Evolutionary conservation across 257 asterid genomes (phyloP).

Genomic region (Coffea eugenioides): DNA sequence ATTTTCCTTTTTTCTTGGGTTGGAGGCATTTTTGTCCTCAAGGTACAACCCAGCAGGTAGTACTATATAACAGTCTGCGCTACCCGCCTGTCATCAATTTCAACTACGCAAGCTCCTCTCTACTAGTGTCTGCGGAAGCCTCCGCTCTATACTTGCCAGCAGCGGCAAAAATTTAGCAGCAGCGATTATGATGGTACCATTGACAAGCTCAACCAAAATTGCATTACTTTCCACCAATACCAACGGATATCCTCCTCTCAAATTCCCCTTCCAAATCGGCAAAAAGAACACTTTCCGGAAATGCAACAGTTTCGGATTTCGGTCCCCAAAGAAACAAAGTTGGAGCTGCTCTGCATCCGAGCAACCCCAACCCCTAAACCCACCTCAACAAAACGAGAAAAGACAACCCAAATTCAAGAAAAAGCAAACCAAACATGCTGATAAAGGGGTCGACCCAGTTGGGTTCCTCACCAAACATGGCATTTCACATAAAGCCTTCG

Average conservation of each 20-base stretch:
- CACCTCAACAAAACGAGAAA: neutral
- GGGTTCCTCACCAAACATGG: constrained; percentile 79
- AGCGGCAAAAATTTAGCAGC: neutral
- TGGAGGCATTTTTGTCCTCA: neutral
- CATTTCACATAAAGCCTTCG: constrained; percentile 62
- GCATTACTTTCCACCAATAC: constrained; percentile 9
- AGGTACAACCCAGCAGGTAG: neutral
- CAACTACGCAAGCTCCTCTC: neutral
- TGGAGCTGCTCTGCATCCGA: constrained; percentile 33
- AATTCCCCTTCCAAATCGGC: constrained; percentile 7
- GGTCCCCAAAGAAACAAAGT: constrained; percentile 12
- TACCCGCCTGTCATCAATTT: constrained; percentile 19
- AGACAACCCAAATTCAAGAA: constrained; percentile 12
- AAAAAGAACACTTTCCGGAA: constrained; percentile 1
- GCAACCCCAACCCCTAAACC: constrained; percentile 9
- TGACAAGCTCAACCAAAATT: constrained; percentile 28
- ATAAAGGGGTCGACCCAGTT: constrained; percentile 66
- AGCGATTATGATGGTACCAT: constrained; percentile 35
- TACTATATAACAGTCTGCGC: neutral
- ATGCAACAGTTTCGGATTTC: neutral
- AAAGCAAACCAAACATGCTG: constrained; percentile 19
- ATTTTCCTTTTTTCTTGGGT: too few species aligned
- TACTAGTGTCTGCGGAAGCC: neutral
- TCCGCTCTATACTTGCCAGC: neutral
- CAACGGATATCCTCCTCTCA: constrained; percentile 4